phyloP scores from a whole-genome alignment of 257 asterid genomes.

The Solanum pimpinellifolium region DNA sequence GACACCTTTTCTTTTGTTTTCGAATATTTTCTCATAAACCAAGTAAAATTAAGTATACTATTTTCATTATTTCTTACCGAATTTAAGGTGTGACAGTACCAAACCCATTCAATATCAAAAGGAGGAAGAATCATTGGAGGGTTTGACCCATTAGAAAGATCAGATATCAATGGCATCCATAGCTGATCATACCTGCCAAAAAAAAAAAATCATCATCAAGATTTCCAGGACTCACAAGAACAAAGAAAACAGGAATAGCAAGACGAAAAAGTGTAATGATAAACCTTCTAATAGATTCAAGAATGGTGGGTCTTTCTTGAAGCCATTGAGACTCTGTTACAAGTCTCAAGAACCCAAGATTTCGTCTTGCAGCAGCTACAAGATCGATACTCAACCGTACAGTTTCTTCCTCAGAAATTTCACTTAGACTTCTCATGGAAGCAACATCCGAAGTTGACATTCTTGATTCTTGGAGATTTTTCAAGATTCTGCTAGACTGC shows the following conservation, averaged over 20 bases:
- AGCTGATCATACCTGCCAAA: conserved; percentile 59
- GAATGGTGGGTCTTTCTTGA: conserved; percentile 32
- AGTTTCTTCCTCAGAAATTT: conserved; percentile 42
- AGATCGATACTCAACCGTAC: conserved; percentile 54
- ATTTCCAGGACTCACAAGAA: neutral
- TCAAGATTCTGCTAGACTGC: neutral
- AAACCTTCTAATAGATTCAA: conserved; percentile 78
- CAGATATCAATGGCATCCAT: conserved; percentile 92
- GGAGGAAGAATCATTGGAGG: conserved; percentile 91
- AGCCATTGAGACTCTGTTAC: conserved; percentile 59
- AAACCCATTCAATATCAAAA: conserved; percentile 90
- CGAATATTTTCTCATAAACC: neutral
- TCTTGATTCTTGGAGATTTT: neutral
- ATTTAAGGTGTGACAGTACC: conserved; percentile 83
- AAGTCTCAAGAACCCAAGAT: conserved; percentile 48
- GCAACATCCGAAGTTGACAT: conserved; percentile 44
- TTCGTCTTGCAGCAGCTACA: conserved; percentile 69
- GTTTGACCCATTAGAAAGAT: conserved; percentile 35
- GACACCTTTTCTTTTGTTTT: neutral
- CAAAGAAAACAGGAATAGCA: neutral
- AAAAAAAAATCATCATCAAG: neutral
- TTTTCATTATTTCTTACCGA: conserved; percentile 24
- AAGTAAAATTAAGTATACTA: neutral
- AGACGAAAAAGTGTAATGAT: neutral
- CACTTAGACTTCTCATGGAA: conserved; percentile 44